Conservation (phyloP, 495 filamentous ascomycete genomes). For the Tuber aestivum region DNA sequence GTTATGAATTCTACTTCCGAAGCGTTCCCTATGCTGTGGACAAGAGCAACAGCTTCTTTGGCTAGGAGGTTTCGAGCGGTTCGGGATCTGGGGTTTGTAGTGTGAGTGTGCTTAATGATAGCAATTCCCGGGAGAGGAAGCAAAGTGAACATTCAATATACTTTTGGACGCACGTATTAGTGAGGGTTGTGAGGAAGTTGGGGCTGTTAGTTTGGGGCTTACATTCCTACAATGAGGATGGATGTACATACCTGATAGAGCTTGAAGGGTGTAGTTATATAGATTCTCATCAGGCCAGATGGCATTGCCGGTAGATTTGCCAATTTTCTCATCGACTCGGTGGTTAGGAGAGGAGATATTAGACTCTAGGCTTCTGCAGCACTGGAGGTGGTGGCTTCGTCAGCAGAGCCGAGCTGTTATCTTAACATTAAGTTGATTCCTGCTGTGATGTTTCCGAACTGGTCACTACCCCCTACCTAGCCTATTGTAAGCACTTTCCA, state of each 20-base stretch:
- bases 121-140: constrained; percentile 61
- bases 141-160: constrained; percentile 91
- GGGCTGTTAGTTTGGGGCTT: not conserved
- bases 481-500: constrained; percentile 43
- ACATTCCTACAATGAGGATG: not conserved
- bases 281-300: constrained; percentile 79
- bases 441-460: constrained; percentile 91
- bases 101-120: constrained; percentile 62
- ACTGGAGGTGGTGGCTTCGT: constrained; percentile 22
- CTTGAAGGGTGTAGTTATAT: constrained; percentile 76
- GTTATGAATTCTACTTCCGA: constrained; percentile 50
- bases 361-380: constrained; percentile 60
- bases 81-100: constrained; percentile 54
- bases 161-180: constrained; percentile 69
- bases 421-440: constrained; percentile 67
- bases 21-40: constrained; percentile 62
- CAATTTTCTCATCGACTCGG: constrained; percentile 83
- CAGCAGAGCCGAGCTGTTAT: constrained; percentile 12
- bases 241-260: constrained; percentile 66
- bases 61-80: constrained; percentile 84
- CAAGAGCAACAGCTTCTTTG: constrained; percentile 66
- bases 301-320: constrained; percentile 95
- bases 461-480: constrained; percentile 91
- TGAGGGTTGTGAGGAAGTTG: constrained; percentile 69
- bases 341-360: constrained; percentile 83